Evolutionary conservation across 208 protist genomes (phyloP), one percentile per base, ranked within the genome.

Genomic region (Trypanosomatidae sp.): DNA sequence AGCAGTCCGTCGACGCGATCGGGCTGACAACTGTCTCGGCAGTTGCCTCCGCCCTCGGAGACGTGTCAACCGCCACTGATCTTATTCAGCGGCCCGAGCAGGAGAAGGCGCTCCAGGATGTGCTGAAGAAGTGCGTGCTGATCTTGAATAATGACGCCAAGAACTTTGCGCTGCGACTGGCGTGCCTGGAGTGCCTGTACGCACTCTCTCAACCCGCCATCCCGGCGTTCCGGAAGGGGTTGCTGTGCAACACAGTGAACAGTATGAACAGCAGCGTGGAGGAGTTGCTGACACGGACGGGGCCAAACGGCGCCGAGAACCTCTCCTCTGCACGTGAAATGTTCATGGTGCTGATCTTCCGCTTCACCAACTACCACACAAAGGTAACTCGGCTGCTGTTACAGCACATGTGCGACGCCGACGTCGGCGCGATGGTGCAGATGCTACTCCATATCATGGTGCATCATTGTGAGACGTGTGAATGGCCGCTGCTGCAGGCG

Each of bases 241-340:
- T 87, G 60, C 74, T 97, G 49, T 88, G 89, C 59, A 41, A 74
- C n/a, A 78, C 82, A 12, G 80, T 97, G 28, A 71, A 90, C 43
- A 74, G 85, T 52, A 67, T 95, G n/a, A 90, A 93, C 73, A 71
- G 84, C 71, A 91, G 89, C 10, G 94, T 95, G 70, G 90, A 94
- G 65, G 82, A 76, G 39, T 81, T 95, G 76, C 76, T 97, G 52
- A 82, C 62, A 5, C 69, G 69, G 13, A 56, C 49, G 28, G 49
- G 66, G 50, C 60, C 74, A 2, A 66, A 49, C 22, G 55, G 55
- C 7, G 66, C 70, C 3, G 76, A 80, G 58, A 66, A 43, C 62
- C 71, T 87, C 30, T 74, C 70, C 46, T 71, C 72, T 0, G 88
- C 86, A 69, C 77, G 80, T 17, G 88, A 92, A 69, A 93, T 94